Evolutionary conservation across 108 stramenopile genomes (phyloP), one percentile per base, ranked within the genome.

Genomic region (Cyclotella atomus): DNA sequence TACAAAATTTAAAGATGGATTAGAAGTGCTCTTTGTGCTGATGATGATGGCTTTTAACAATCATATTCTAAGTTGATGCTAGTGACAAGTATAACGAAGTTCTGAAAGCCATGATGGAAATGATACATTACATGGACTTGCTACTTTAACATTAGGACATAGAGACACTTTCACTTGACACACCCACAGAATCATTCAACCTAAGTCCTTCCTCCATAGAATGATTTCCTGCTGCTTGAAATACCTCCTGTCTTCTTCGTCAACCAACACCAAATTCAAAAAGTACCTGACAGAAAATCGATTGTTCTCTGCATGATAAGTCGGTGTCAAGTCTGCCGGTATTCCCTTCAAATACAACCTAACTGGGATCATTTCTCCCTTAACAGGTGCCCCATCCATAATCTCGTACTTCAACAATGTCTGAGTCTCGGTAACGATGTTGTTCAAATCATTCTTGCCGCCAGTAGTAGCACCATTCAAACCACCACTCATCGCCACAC

Each of bases 201-300:
- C 96, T 65, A 97, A 56, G 25, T 93, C 90, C 73, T 95, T 96
- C 63, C 97, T 84, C 96, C 96, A 99, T 36, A 99, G 63, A 54
- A 91, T 90, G 44, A 99, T 96, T 77, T 99, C 99, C 78, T 99
- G 98, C 81, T 99, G 98, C 80, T 99, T 99, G 85, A 99, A 99
- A 74, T 99, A 99, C 56, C 97, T 85, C 23, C 99, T 88, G 83
- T 99, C 99, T 77, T 99, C 98, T 68, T 98, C 97, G 81, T 99
- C 99, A 16, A 99, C 96, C 77, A 99, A 73, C 29, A 99, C 99
- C 50, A 99, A 79, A 87, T 99, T 99, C 56, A 99, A 75, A 87
- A 90, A 99, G 85, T 99, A 99, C 55, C 94, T 87, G 3, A 99
- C 98, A 7, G 86, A 82, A 83, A 98, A 99, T 55, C 92, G 87